Evolutionary conservation across 306 rosid species (phyloP), one percentile per base, ranked within the genome.

Genomic region (Potentilla sterilis): DNA sequence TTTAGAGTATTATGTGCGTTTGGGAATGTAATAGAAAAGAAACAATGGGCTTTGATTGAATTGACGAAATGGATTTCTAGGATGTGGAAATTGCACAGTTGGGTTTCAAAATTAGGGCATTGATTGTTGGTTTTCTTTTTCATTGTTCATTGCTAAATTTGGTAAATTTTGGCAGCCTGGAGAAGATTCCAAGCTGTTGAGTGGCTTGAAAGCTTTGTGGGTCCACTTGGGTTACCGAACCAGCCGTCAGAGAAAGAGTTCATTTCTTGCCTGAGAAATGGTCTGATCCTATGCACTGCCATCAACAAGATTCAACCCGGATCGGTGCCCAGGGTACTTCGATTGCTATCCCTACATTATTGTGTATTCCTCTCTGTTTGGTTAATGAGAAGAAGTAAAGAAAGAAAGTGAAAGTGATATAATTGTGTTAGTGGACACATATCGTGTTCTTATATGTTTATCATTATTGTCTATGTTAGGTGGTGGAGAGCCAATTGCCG

Each of bases 241-340:
- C 88, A 82, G 21, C 99, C 99, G 7, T 75, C 99, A 0, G 99
- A 95, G 84, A 87, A 85, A 63, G 93, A 89, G 65, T 89, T 95
- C 57, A 81, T 95, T 90, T 92, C 93, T 92, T 90, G 92, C 89
- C 79, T 95, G 73, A 90, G 97, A 89, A 92, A 88, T 88, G 97
- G 99, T 76, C 77, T 81, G 55, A 68, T 90, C 66, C 81, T 95
- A 57, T 95, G 99, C 84, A 92, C 92, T 28, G 96, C 91, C 72
- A 88, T 95, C 43, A 95, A 95, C 91, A 95, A 90, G 89, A 92
- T 95, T 76, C 87, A 89, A 74, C 97, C 97, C 22, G 97, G 97
- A 74, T 87, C 92, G 71, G 90, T 95, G 38, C 86, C 91, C 35
- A 95, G 87, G 95, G 99, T 90, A 82, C 69, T 81, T 58, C n/a